Conservation (phyloP, 2,329 filamentous ascomycete species). For the Colletotrichum neosansevieriae region DNA sequence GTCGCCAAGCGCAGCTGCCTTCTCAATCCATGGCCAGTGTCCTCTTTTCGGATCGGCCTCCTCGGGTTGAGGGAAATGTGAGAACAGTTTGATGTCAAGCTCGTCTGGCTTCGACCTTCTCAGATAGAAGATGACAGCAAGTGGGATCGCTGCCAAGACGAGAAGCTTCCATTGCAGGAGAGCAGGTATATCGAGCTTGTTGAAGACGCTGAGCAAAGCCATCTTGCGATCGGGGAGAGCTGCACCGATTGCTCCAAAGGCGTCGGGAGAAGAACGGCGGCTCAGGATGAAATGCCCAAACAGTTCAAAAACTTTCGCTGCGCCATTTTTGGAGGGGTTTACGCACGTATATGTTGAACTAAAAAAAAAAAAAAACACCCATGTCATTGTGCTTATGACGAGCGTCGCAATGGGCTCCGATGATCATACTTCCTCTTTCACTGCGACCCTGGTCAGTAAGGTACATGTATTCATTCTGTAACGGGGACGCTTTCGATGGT, state of each 20-base stretch:
- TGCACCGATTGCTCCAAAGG: background rate
- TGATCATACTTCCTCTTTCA: background rate
- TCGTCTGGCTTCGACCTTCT: conserved; percentile 11
- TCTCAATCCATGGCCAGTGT: conserved; percentile 37
- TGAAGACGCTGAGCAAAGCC: conserved; percentile 13
- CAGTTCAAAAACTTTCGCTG: background rate
- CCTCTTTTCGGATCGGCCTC: conserved; percentile 31
- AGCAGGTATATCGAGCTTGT: conserved; percentile 4
- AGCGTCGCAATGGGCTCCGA: conserved; percentile 17
- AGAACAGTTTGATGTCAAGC: conserved; percentile 27
- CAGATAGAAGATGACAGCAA: conserved; percentile 18
- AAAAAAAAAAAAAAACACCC: background rate
- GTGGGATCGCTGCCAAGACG: conserved; percentile 13
- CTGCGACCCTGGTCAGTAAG: background rate
- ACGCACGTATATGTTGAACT: background rate
- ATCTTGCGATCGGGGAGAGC: conserved; percentile 5
- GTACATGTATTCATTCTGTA: background rate
- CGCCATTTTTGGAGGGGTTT: conserved; percentile 30
- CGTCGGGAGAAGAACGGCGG: background rate
- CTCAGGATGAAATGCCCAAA: conserved; percentile 4
- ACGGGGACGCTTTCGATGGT: background rate
- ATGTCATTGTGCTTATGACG: background rate
- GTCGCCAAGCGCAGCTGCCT: conserved; percentile 24
- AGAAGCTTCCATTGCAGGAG: conserved; percentile 28
- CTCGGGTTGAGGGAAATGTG: conserved; percentile 30